Evolutionary conservation across 257 asterid species (phyloP).

Genomic region (Petrea volubilis): DNA sequence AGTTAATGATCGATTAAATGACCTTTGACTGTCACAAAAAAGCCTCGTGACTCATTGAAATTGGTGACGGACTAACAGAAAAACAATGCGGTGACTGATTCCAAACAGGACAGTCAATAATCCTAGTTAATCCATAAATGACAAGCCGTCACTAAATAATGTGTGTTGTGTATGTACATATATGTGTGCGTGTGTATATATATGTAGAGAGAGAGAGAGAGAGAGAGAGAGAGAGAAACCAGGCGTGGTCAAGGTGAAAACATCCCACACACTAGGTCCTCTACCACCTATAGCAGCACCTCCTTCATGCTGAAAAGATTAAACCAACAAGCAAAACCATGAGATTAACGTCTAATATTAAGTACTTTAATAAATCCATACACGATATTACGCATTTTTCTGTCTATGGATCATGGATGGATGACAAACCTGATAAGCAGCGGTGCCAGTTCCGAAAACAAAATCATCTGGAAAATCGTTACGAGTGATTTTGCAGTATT

Average conservation of each 20-base stretch:
- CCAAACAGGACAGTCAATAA: too few relatives aligned
- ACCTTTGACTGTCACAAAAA: too few relatives aligned
- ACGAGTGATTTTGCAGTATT: not conserved
- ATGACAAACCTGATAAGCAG: not conserved
- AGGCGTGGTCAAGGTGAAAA: conserved; percentile 23
- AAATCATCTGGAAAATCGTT: not conserved
- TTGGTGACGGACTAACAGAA: too few relatives aligned
- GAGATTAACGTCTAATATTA: too few relatives aligned
- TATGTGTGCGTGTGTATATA: not conserved
- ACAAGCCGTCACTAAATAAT: not conserved
- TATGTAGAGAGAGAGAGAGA: conserved; percentile 13
- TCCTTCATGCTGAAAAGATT: conserved; percentile 9
- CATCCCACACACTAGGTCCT: too few relatives aligned
- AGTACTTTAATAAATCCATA: too few relatives aligned
- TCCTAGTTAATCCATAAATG: too few relatives aligned
- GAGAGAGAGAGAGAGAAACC: conserved; percentile 23
- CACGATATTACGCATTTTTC: too few relatives aligned
- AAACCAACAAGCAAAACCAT: not conserved
- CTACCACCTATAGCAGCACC: conserved; percentile 14
- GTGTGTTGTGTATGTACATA: too few relatives aligned
- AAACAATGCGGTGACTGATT: too few relatives aligned
- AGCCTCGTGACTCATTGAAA: too few relatives aligned
- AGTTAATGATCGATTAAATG: too few relatives aligned
- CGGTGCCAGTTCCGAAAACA: not conserved
- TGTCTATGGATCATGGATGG: not conserved